These are phyloP conservation scores for Cladosporium velox DNA, from an alignment of 2,329 filamentous ascomycete genomes.

Conservation along the genomic window DNA sequence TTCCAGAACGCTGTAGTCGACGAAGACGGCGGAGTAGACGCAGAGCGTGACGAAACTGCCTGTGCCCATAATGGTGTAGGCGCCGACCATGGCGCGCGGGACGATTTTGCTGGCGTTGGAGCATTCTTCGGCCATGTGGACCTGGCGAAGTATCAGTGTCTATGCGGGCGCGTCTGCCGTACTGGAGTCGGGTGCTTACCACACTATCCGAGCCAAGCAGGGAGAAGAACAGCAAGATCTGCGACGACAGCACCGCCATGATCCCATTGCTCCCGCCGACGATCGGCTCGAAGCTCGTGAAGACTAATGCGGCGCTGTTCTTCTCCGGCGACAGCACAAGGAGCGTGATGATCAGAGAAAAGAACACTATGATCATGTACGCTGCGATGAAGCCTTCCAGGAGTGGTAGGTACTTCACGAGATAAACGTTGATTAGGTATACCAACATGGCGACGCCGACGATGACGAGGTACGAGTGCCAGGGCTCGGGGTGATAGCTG, in stretches of 20 bases:
- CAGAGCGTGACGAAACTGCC: slow-evolving; percentile 28
- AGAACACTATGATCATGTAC: slow-evolving; percentile 13
- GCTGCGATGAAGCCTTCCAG: slow-evolving; percentile 41
- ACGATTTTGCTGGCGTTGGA: slow-evolving; percentile 32
- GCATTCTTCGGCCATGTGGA: slow-evolving; percentile 38
- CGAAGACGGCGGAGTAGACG: slow-evolving; percentile 27
- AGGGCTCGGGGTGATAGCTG: slow-evolving; percentile 31
- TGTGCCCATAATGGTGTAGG: slow-evolving; percentile 29
- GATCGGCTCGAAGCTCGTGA: slow-evolving; percentile 37
- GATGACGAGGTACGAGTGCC: slow-evolving; percentile 36
- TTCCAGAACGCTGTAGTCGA: slow-evolving; percentile 24
- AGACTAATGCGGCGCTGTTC: slow-evolving; percentile 32
- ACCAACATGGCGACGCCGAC: slow-evolving; percentile 40
- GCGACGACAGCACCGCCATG: slow-evolving; percentile 7
- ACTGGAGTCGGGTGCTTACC: slow-evolving; percentile 13
- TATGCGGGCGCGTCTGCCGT: neutral
- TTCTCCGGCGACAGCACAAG: slow-evolving; percentile 5
- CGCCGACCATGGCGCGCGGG: slow-evolving; percentile 35
- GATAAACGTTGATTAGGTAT: slow-evolving; percentile 32
- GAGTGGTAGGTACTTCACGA: slow-evolving; percentile 38
- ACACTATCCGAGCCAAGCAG: slow-evolving; percentile 32
- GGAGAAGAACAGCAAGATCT: slow-evolving; percentile 11
- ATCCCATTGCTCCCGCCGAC: slow-evolving; percentile 2
- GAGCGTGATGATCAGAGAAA: slow-evolving; percentile 7
- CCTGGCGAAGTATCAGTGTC: slow-evolving; percentile 13